Conservation (phyloP, 2,329 filamentous ascomycete species). For the Colletotrichum tanaceti region DNA sequence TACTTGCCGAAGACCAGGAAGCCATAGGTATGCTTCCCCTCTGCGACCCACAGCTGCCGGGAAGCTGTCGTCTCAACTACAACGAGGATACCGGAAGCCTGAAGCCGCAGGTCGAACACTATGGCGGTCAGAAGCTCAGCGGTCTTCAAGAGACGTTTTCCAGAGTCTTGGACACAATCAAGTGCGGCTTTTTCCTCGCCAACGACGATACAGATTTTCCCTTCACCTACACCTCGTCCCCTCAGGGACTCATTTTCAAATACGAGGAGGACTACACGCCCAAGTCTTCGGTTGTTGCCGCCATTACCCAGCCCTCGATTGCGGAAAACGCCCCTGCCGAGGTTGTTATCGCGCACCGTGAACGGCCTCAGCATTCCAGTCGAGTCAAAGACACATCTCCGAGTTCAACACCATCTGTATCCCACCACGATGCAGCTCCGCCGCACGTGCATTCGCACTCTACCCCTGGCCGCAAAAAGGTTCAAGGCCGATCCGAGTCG, state of each 20-base stretch:
- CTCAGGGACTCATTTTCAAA: constrained; percentile 30
- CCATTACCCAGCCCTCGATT: constrained; percentile 1
- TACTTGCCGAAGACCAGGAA: constrained; percentile 64
- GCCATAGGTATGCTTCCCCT: constrained; percentile 58
- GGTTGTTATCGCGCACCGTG: neutral
- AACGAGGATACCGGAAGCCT: constrained; percentile 47
- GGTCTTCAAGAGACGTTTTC: constrained; percentile 47
- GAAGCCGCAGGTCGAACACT: constrained; percentile 57
- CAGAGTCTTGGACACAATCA: constrained; percentile 61
- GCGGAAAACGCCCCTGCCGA: neutral
- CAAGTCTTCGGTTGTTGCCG: neutral
- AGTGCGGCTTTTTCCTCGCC: constrained; percentile 61
- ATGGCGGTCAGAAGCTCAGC: constrained; percentile 20
- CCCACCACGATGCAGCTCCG: neutral
- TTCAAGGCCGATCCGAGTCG: constrained; percentile 32
- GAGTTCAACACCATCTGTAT: neutral
- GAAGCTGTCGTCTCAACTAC: constrained; percentile 55
- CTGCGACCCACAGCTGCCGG: constrained; percentile 52
- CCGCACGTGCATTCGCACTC: constrained; percentile 18
- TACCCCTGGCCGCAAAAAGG: constrained; percentile 23
- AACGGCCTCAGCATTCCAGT: neutral
- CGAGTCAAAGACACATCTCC: neutral
- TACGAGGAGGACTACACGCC: constrained; percentile 31
- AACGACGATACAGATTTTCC: constrained; percentile 48
- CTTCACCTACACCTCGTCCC: constrained; percentile 28